phyloP scores from a whole-genome alignment of 495 filamentous ascomycete genomes.

The Chaetomidium leptoderma region DNA sequence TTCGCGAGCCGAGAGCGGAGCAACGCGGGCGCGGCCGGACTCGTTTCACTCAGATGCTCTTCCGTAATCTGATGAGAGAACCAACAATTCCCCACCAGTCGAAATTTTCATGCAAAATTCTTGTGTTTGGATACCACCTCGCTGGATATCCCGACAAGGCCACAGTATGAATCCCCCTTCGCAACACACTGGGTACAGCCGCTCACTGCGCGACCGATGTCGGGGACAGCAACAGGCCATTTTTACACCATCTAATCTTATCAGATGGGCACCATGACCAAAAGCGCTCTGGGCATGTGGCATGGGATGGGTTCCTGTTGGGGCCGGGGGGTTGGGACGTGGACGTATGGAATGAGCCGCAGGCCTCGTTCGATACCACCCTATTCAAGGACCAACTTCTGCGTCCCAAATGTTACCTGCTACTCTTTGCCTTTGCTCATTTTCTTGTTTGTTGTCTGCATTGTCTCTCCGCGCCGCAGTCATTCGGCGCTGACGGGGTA shows the following conservation, averaged over 20 bases:
- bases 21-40: neutral
- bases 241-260: slow-evolving; percentile 11
- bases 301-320: too few species aligned
- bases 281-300: too few species aligned
- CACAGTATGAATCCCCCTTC: slow-evolving; percentile 1
- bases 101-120: too few species aligned
- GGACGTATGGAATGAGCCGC: neutral
- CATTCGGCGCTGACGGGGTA: too few species aligned
- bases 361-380: neutral
- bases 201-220: neutral
- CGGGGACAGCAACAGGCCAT: neutral
- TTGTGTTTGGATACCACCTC: neutral
- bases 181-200: slow-evolving; percentile 11
- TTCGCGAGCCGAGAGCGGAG: neutral
- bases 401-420: neutral
- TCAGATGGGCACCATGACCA: slow-evolving; percentile 11
- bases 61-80: too few species aligned
- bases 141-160: too few species aligned
- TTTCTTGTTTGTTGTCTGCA: neutral
- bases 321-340: neutral
- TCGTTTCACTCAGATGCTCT: too few species aligned
- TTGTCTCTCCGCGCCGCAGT: too few species aligned
- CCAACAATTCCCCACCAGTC: too few species aligned
- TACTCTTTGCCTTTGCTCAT: neutral
- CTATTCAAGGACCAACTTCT: neutral